Percentiles rank a stretch among this genome's conserved stretches.
These are phyloP conservation scores for Diutina ranongensis DNA, from an alignment of 1,139 yeast species.

Conservation along the genomic window DNA sequence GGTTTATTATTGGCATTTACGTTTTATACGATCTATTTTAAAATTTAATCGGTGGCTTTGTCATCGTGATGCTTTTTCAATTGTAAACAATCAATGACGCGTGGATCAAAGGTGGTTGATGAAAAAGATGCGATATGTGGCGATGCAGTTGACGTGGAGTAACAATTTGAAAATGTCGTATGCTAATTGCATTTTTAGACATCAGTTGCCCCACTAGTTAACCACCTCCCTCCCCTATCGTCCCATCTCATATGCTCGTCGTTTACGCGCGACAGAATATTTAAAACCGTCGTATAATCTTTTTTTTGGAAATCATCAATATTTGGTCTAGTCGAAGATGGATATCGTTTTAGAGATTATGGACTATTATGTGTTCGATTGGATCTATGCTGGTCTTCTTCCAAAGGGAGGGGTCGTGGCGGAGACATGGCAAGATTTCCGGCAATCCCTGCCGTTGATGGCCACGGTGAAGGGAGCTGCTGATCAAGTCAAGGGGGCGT, in stretches of 20 bases:
- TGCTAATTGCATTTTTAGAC: too few relatives aligned
- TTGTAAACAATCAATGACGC: too few relatives aligned
- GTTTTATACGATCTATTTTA: too few relatives aligned
- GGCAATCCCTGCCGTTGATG: slow-evolving; percentile 10
- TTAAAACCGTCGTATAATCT: not conserved
- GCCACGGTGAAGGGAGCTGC: slow-evolving; percentile 7
- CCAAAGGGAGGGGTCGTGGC: slow-evolving; percentile 23
- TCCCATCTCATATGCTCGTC: not conserved
- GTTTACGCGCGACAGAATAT: not conserved
- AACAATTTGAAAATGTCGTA: too few relatives aligned
- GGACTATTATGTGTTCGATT: slow-evolving; percentile 66
- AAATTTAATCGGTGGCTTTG: too few relatives aligned
- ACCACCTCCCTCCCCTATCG: too few relatives aligned
- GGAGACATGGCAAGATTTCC: slow-evolving; percentile 8
- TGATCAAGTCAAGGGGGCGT: not conserved
- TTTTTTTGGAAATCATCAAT: not conserved
- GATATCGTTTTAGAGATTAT: slow-evolving; percentile 77
- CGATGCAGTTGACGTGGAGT: too few relatives aligned
- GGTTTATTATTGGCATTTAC: too few relatives aligned
- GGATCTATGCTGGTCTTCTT: slow-evolving; percentile 44
- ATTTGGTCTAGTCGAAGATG: slow-evolving; percentile 29
- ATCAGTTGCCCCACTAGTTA: too few relatives aligned
- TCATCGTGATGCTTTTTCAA: too few relatives aligned
- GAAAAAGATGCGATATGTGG: too few relatives aligned
- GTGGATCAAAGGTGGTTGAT: too few relatives aligned